Base-by-base conservation (phyloP, 768 basidiomycete genomes). In the Dioszegia aurantiaca region DNA sequence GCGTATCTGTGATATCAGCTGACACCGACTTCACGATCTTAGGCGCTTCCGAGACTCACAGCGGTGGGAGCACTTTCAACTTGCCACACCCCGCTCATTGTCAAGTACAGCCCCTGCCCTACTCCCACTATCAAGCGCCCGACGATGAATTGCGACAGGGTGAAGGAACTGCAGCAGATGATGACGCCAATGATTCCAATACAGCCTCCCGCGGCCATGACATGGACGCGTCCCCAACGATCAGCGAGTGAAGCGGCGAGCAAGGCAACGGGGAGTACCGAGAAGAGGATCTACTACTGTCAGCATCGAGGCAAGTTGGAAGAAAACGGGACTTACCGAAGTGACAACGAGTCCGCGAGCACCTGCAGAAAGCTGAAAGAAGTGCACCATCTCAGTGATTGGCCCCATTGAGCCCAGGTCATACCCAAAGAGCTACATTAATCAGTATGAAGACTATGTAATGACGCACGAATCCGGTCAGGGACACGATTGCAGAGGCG, bases 351-450 rank as follows among this genome's bases (percentile, higher is more conserved):
- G 17, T 12, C 60, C 60, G 23, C 57, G 47, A 5, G 42, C 27
- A 26, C 24, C 19, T 8, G 56, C 28, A 17, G 56, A 44, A 2
- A 62, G 33, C n/a, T 23, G 41, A 42, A 44, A 62, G 60, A 62
- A 62, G 21, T 43, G 28, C 6, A 12, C 10, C 60, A 62, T 62
- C 47, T 62, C 60, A n/a, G 60, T 62, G 30, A 62, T 49, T 4
- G 60, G 60, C 1, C 60, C 60, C n/a, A 62, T 62, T 1, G 60
- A 52, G 24, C 60, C 60, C 14, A 56, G 48, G 36, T 62, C 60
- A 26, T 58, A 62, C 12, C 60, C 60, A 27, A 62, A 62, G 14
- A 62, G 31, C 54, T 60, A 24, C 23, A 24, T 12, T 19, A 8
- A n/a, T n/a, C 6, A 21, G 9, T 6, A 9, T 41, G n/a, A n/a